Conservation (phyloP, 148 eudicot species). For the Silene latifolia region DNA sequence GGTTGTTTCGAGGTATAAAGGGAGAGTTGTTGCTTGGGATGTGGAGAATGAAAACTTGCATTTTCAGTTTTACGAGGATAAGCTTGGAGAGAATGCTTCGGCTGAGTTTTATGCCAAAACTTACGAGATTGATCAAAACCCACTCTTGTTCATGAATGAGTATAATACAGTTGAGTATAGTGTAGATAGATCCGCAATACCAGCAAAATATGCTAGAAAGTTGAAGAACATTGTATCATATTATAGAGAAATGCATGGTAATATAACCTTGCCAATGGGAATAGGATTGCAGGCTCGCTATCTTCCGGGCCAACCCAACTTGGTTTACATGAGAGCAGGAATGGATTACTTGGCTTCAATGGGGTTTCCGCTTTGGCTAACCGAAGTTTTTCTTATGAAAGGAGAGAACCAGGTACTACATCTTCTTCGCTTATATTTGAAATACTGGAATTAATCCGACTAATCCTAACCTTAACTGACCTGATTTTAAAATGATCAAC, state of each 20-base stretch:
- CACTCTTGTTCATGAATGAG: constrained; percentile 59
- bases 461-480: too few species aligned
- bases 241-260: constrained; percentile 25
- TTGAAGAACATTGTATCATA: constrained; percentile 33
- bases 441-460: too few species aligned
- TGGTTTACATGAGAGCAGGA: constrained; percentile 58
- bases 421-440: neutral
- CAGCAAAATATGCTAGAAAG: constrained; percentile 45
- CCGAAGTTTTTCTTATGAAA: constrained; percentile 47
- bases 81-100: constrained; percentile 52
- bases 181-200: constrained; percentile 32
- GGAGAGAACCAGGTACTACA: constrained; percentile 42
- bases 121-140: constrained; percentile 37
- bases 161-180: constrained; percentile 50
- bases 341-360: constrained; percentile 44
- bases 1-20: constrained; percentile 53
- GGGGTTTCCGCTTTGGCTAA: constrained; percentile 51
- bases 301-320: constrained; percentile 38
- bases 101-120: constrained; percentile 40
- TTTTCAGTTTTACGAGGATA: constrained; percentile 37
- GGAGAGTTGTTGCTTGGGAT: constrained; percentile 59
- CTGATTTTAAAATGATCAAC: too few species aligned
- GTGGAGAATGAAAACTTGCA: constrained; percentile 71
- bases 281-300: constrained; percentile 55
- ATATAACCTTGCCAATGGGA: constrained; percentile 32